These are phyloP conservation scores for Xanthoconium stramineum DNA, from an alignment of 768 basidiomycete genomes.

Conservation along the genomic window DNA sequence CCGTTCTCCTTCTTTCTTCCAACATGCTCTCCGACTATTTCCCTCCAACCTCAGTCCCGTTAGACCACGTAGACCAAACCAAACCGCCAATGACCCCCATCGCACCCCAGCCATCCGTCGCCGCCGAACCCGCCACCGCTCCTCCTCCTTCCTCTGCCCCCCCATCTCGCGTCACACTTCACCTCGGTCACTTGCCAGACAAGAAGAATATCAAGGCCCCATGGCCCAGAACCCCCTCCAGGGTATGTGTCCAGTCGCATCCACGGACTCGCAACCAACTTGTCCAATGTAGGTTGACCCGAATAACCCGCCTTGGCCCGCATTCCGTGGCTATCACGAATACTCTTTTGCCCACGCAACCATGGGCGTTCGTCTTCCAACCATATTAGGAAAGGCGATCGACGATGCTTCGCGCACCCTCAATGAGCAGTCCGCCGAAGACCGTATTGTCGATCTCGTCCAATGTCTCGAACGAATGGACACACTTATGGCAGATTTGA, in stretches of 20 bases:
- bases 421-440: constrained; percentile 81
- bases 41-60: constrained; percentile 30
- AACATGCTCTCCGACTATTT: constrained; percentile 20
- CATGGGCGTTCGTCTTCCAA: constrained; percentile 94
- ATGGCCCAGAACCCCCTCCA: constrained; percentile 73
- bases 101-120: neutral
- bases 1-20: neutral
- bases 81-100: constrained; percentile 6
- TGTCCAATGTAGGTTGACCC: constrained; percentile 56
- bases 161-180: constrained; percentile 64
- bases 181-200: constrained; percentile 69
- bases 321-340: constrained; percentile 77
- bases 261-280: neutral
- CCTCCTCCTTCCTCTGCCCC: constrained; percentile 23
- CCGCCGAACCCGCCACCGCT: constrained; percentile 9
- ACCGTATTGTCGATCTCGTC: constrained; percentile 79
- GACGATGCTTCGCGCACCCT: constrained; percentile 88
- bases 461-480: constrained; percentile 89
- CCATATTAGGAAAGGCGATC: constrained; percentile 93
- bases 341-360: constrained; percentile 88
- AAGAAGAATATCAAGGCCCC: constrained; percentile 70
- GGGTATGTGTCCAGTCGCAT: constrained; percentile 37
- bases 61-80: constrained; percentile 13
- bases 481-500: constrained; percentile 81
- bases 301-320: constrained; percentile 82